Evolutionary conservation across 495 filamentous ascomycete species (phyloP).

Genomic region (Trichoderma virens): DNA sequence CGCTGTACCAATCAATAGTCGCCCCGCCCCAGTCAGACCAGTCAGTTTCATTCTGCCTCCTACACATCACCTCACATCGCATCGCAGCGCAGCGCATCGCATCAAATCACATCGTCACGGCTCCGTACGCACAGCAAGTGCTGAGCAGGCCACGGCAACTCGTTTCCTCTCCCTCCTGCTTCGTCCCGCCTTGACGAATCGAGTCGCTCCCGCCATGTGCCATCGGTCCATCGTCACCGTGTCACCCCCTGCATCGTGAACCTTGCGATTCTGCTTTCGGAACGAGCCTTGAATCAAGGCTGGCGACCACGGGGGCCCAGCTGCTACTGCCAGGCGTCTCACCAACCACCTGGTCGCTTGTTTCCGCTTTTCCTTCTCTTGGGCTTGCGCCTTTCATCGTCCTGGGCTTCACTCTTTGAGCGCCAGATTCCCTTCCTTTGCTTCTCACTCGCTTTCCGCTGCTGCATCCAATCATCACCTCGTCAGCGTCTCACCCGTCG

Average conservation of each 20-base stretch:
- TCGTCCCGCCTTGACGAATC: not conserved
- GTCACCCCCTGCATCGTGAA: conserved; percentile 7
- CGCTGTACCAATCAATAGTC: too few relatives aligned
- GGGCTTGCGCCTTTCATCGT: not conserved
- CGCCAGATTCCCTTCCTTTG: not conserved
- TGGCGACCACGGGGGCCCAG: not conserved
- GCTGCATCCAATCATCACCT: not conserved
- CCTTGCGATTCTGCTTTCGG: not conserved
- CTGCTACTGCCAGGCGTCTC: not conserved
- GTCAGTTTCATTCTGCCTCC: not conserved
- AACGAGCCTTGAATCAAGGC: not conserved
- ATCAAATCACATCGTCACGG: too few relatives aligned
- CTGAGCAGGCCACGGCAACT: too few relatives aligned
- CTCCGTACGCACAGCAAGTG: too few relatives aligned
- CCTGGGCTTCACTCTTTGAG: not conserved
- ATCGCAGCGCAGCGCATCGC: not conserved
- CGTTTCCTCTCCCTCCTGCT: not conserved
- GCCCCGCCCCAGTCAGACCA: too few relatives aligned
- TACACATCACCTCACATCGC: not conserved
- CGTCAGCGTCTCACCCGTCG: not conserved
- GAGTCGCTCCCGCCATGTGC: not conserved
- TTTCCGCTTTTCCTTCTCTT: not conserved
- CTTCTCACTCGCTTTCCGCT: not conserved
- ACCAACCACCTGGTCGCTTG: not conserved
- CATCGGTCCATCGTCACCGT: not conserved